These are phyloP conservation scores for Juncus effusus DNA, from an alignment of 176 grass and related monocot genomes.

Conservation along the genomic window DNA sequence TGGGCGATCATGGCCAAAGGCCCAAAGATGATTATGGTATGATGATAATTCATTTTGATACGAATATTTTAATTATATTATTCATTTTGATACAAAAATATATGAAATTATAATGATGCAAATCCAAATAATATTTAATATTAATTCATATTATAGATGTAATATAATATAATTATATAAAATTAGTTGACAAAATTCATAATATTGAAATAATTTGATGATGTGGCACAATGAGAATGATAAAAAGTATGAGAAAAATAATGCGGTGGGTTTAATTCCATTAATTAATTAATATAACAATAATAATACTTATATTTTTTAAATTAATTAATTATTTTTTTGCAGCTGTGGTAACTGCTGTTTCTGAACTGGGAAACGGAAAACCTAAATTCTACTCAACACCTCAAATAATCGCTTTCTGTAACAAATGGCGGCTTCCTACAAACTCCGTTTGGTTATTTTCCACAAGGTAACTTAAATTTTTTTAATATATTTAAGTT, in stretches of 20 bases:
- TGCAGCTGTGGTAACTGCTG: slow-evolving; percentile 81
- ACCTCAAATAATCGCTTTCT: slow-evolving; percentile 85
- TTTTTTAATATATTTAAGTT: slow-evolving; percentile 1
- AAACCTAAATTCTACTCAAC: slow-evolving; percentile 97
- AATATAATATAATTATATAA: background rate
- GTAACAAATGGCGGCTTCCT: slow-evolving; percentile 78
- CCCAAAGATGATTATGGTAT: slow-evolving; percentile 98
- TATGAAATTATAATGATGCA: no score
- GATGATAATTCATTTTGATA: background rate
- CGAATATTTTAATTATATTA: background rate
- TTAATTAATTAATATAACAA: no score
- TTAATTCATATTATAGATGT: background rate
- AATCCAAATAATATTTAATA: background rate
- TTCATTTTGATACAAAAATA: background rate
- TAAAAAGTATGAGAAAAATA: no score
- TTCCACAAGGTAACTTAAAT: slow-evolving; percentile 74
- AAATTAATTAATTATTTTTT: background rate
- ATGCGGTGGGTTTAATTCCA: no score
- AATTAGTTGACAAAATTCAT: background rate
- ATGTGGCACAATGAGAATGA: no score
- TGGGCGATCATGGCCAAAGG: slow-evolving; percentile 96
- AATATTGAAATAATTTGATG: no score
- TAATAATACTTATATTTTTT: no score
- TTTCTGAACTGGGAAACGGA: slow-evolving; percentile 66
- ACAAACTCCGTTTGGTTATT: slow-evolving; percentile 94